Evolutionary conservation across 1,139 yeast species (phyloP).

Genomic region (Saccharomyces hybrid): DNA sequence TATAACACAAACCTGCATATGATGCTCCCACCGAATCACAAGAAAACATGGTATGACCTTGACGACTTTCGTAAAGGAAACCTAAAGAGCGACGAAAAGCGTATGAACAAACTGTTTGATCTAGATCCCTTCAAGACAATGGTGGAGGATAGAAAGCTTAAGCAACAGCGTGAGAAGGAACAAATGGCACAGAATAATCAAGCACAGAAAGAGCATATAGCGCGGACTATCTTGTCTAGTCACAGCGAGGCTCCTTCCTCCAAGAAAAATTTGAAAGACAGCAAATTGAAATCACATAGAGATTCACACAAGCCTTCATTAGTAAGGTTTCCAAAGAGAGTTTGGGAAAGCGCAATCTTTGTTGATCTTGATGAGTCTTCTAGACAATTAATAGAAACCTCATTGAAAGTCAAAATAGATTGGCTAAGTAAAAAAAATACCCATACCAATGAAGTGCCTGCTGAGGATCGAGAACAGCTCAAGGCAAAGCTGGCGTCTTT

Average conservation of each 20-base stretch:
- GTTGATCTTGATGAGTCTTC: constrained; percentile 34
- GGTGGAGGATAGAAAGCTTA: constrained; percentile 44
- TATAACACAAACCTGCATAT: constrained; percentile 76
- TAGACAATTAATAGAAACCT: constrained; percentile 47
- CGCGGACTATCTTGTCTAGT: constrained; percentile 26
- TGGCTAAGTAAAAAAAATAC: constrained; percentile 39
- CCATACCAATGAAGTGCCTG: constrained; percentile 2
- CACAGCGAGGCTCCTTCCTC: constrained; percentile 1
- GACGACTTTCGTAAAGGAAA: constrained; percentile 47
- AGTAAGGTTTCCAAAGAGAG: constrained; percentile 47
- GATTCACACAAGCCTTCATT: constrained; percentile 4
- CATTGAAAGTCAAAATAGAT: constrained; percentile 45
- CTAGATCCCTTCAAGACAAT: constrained; percentile 66
- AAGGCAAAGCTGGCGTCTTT: constrained; percentile 32
- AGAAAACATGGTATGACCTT: constrained; percentile 66
- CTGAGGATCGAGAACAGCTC: constrained; percentile 16
- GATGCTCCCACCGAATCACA: constrained; percentile 79
- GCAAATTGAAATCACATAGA: not conserved
- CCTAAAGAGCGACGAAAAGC: constrained; percentile 38
- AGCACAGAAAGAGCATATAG: constrained; percentile 33
- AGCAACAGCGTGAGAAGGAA: constrained; percentile 41
- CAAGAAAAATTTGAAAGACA: constrained; percentile 7
- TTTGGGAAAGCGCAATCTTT: constrained; percentile 58
- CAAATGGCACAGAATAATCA: constrained; percentile 34
- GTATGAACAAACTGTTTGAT: constrained; percentile 43